Evolutionary conservation across 1,284 basidiomycete species (phyloP).

Genomic region (Schizopora paradoxa): DNA sequence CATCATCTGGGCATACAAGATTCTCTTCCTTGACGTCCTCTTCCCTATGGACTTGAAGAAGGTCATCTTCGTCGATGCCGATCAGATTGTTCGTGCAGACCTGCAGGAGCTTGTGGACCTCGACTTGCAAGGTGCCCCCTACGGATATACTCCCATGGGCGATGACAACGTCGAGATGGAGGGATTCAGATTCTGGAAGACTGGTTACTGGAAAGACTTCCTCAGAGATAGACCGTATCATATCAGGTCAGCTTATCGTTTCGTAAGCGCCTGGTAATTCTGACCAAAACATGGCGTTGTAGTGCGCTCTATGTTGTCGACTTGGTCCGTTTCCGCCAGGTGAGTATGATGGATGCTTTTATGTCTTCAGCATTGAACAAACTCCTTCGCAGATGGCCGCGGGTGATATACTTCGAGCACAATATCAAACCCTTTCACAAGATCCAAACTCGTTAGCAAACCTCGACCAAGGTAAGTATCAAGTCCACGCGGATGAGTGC

Average conservation of each 20-base stretch:
- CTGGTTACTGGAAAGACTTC: conserved; percentile 89
- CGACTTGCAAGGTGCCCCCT: conserved; percentile 87
- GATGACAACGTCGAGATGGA: conserved; percentile 94
- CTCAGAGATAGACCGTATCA: conserved; percentile 82
- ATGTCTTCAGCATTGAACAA: not conserved
- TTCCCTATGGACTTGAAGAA: conserved; percentile 98
- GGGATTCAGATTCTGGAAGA: conserved; percentile 98
- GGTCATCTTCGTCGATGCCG: conserved; percentile 98
- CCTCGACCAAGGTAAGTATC: conserved; percentile 76
- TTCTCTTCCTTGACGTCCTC: conserved; percentile 95
- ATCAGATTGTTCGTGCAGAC: conserved; percentile 96
- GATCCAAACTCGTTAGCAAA: conserved; percentile 94
- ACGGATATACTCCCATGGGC: conserved; percentile 97
- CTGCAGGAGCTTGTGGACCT: conserved; percentile 88
- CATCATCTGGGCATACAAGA: conserved; percentile 99
- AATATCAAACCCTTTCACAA: conserved; percentile 89
- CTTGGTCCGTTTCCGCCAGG: conserved; percentile 89
- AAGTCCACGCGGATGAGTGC: no score
- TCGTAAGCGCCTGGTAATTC: conserved; percentile 1
- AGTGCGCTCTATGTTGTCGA: conserved; percentile 96
- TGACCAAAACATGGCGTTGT: conserved; percentile 15
- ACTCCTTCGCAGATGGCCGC: conserved; percentile 56
- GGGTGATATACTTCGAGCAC: conserved; percentile 85
- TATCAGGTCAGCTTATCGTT: conserved; percentile 62
- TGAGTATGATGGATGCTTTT: conserved; percentile 28